These are phyloP conservation scores for Paraphaeosphaeria minitans DNA, from an alignment of 2,329 filamentous ascomycete genomes.

Conservation along the genomic window DNA sequence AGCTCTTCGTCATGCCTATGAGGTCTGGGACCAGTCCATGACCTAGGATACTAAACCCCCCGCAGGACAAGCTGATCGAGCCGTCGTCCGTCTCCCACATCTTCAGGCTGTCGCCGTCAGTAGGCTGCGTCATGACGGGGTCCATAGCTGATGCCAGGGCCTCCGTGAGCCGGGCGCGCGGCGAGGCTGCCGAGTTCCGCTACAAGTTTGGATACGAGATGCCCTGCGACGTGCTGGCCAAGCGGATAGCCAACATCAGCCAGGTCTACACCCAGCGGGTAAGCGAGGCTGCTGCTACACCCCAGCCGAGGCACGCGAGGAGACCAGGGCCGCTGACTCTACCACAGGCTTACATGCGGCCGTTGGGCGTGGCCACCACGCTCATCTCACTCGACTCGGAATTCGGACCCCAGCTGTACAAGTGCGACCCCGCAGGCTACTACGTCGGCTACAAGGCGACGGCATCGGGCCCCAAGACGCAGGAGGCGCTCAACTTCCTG, in stretches of 20 bases:
- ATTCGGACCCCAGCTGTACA: constrained; percentile 92
- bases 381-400: constrained; percentile 93
- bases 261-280: constrained; percentile 99
- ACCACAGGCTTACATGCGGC: constrained; percentile 89
- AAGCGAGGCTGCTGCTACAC: constrained; percentile 40
- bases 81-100: constrained; percentile 96
- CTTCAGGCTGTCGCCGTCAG: constrained; percentile 93
- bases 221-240: constrained; percentile 95
- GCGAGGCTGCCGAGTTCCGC: constrained; percentile 94
- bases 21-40: neutral
- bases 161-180: constrained; percentile 88
- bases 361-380: constrained; percentile 92
- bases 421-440: constrained; percentile 97
- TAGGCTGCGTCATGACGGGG: constrained; percentile 97
- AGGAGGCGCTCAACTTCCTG: constrained; percentile 96
- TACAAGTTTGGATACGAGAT: constrained; percentile 99
- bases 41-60: constrained; percentile 10
- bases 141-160: constrained; percentile 97
- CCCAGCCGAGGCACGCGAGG: constrained; percentile 11
- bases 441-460: constrained; percentile 99
- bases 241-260: constrained; percentile 97
- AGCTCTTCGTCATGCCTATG: neutral
- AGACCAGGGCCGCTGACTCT: constrained; percentile 35
- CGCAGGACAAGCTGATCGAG: constrained; percentile 97
- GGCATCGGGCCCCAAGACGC: constrained; percentile 95